A percentile compares a stretch with the other conserved stretches of the same genome.
Evolutionary conservation across 148 eudicot genomes (phyloP).

Genomic region (Vaccinium macrocarpon): DNA sequence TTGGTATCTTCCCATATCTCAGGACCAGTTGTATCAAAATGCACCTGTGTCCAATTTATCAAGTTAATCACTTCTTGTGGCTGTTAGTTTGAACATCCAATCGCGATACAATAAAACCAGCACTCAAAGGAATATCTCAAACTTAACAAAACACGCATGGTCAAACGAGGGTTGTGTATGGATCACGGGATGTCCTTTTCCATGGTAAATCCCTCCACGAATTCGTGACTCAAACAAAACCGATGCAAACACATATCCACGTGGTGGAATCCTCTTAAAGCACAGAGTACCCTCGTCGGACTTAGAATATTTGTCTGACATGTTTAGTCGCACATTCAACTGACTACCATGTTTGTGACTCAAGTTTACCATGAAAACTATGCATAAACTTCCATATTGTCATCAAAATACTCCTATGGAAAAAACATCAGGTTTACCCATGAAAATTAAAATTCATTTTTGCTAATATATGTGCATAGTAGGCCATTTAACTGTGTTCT

Average conservation of each 20-base stretch:
- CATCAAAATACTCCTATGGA: not conserved
- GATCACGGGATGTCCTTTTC: not conserved
- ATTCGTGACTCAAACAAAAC: not conserved
- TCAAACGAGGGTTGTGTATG: not conserved
- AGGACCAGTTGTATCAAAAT: conserved; percentile 97
- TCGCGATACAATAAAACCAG: not conserved
- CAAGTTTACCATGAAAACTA: not conserved
- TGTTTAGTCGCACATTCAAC: not conserved
- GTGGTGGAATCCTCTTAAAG: not conserved
- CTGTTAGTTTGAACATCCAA: not conserved
- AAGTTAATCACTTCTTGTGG: not conserved
- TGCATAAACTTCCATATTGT: not conserved
- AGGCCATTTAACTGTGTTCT: not conserved
- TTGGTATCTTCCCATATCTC: conserved; percentile 96
- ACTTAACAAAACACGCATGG: not conserved
- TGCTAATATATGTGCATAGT: not conserved
- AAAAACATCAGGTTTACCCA: not conserved
- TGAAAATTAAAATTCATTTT: not conserved
- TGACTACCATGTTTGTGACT: not conserved
- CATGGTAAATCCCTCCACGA: not conserved
- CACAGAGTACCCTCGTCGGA: not conserved
- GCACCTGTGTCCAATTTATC: conserved; percentile 42
- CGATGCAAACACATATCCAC: not conserved
- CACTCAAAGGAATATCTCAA: not conserved
- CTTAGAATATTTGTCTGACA: not conserved